Conservation (phyloP, 169 alveolate species). For the Cryptosporidium andersoni region DNA sequence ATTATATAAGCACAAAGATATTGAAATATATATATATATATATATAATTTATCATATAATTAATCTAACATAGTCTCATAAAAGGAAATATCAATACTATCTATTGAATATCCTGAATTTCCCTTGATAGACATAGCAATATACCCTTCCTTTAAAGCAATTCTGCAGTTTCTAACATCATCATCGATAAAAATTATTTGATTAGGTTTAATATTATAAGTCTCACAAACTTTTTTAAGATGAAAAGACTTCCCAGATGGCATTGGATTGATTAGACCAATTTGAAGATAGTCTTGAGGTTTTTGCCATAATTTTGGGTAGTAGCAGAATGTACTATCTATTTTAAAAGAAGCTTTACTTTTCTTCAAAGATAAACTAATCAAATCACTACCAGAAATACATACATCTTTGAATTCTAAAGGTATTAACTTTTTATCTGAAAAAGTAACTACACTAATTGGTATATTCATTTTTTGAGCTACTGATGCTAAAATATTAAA, state of each 20-base stretch:
- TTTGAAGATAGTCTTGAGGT: not conserved
- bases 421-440: slow-evolving; percentile 57
- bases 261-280: slow-evolving; percentile 47
- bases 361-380: slow-evolving; percentile 16
- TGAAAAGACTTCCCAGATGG: slow-evolving; percentile 44
- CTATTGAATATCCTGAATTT: slow-evolving; percentile 30
- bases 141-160: slow-evolving; percentile 48
- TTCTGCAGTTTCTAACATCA: slow-evolving; percentile 28
- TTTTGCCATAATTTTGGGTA: slow-evolving; percentile 65
- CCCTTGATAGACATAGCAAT: slow-evolving; percentile 44
- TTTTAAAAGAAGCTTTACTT: slow-evolving; percentile 15
- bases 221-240: slow-evolving; percentile 6
- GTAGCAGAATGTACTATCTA: slow-evolving; percentile 15
- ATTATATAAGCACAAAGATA: too few species aligned
- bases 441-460: slow-evolving; percentile 58
- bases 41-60: too few species aligned
- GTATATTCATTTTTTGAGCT: slow-evolving; percentile 8
- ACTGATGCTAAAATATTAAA: slow-evolving; percentile 29
- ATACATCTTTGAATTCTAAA: slow-evolving; percentile 1
- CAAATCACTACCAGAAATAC: slow-evolving; percentile 58
- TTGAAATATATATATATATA: too few species aligned
- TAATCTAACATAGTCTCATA: slow-evolving; percentile 8
- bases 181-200: slow-evolving; percentile 63
- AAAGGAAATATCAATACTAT: slow-evolving; percentile 3
- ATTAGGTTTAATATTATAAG: not conserved